Evolutionary conservation across 2,329 filamentous ascomycete genomes (phyloP).

Genomic region (Mollisiaceae sp.): DNA sequence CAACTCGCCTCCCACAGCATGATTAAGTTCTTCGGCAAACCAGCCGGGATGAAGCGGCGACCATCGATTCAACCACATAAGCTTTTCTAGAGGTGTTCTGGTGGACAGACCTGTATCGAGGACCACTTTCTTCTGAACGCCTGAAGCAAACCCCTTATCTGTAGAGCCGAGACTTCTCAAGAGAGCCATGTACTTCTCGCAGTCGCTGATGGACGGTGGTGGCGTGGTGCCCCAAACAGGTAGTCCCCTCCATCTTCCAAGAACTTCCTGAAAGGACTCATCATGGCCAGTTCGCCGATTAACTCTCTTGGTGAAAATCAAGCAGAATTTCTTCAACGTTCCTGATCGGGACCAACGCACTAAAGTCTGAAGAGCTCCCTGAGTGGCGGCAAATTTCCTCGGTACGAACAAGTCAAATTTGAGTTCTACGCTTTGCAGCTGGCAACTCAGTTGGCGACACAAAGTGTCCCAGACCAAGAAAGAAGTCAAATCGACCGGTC

Average conservation of each 20-base stretch:
- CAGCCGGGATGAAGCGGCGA: background rate
- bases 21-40: conserved; percentile 13
- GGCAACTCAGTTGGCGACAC: background rate
- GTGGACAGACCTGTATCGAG: conserved; percentile 5
- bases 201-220: conserved; percentile 3
- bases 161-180: background rate
- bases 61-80: conserved; percentile 7
- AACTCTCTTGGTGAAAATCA: conserved; percentile 2
- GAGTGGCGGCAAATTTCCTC: conserved; percentile 1
- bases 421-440: conserved; percentile 2
- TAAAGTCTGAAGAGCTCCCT: conserved; percentile 3
- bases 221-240: conserved; percentile 3
- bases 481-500: background rate
- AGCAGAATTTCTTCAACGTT: conserved; percentile 5
- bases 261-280: conserved; percentile 3
- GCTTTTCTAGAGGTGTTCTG: background rate
- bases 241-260: conserved; percentile 6
- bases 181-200: conserved; percentile 1
- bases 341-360: conserved; percentile 10
- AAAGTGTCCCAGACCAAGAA: background rate
- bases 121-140: conserved; percentile 5
- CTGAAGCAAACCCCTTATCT: background rate
- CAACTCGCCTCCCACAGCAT: conserved; percentile 21
- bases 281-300: conserved; percentile 1
- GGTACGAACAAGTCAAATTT: conserved; percentile 5